Percentiles rank a stretch among this genome's conserved stretches.
Conservation (phyloP, 306 rosid species). For the Astragalus glycyphyllos region DNA sequence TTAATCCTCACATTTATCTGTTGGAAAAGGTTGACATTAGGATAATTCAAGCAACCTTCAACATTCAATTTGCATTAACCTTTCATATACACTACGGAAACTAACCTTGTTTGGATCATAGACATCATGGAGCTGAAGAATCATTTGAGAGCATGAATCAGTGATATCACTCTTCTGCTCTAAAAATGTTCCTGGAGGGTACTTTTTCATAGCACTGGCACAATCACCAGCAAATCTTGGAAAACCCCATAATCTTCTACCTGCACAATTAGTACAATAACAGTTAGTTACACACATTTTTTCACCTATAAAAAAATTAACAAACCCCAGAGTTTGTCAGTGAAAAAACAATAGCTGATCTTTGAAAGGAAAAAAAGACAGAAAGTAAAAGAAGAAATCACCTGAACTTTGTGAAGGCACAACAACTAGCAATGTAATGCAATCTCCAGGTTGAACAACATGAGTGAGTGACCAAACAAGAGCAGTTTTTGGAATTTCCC, state of each 20-base stretch:
- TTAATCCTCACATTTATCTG: constrained; percentile 95
- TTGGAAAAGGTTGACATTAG: constrained; percentile 30
- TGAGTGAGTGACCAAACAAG: constrained; percentile 95
- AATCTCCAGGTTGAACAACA: constrained; percentile 98
- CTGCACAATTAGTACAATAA: constrained; percentile 51
- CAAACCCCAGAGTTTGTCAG: background rate
- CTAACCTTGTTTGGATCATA: constrained; percentile 91
- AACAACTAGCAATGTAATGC: constrained; percentile 91
- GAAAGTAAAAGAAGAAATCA: constrained; percentile 41
- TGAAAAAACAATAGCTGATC: background rate
- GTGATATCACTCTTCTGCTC: constrained; percentile 84
- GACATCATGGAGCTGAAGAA: constrained; percentile 95
- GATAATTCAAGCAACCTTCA: constrained; percentile 28
- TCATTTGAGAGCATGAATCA: constrained; percentile 97
- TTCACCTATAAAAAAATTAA: background rate
- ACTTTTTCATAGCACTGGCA: constrained; percentile 75
- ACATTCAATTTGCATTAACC: constrained; percentile 35
- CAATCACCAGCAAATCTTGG: constrained; percentile 97
- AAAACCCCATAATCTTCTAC: constrained; percentile 89
- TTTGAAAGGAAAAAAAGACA: constrained; percentile 20
- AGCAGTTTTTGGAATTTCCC: constrained; percentile 93
- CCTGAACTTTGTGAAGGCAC: constrained; percentile 92
- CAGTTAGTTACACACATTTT: constrained; percentile 21
- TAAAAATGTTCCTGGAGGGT: constrained; percentile 65
- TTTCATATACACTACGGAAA: constrained; percentile 9